Evolutionary conservation across 2,329 filamentous ascomycete genomes (phyloP), one percentile per base, ranked within the genome.

Genomic region (Fusarium subtropicale): DNA sequence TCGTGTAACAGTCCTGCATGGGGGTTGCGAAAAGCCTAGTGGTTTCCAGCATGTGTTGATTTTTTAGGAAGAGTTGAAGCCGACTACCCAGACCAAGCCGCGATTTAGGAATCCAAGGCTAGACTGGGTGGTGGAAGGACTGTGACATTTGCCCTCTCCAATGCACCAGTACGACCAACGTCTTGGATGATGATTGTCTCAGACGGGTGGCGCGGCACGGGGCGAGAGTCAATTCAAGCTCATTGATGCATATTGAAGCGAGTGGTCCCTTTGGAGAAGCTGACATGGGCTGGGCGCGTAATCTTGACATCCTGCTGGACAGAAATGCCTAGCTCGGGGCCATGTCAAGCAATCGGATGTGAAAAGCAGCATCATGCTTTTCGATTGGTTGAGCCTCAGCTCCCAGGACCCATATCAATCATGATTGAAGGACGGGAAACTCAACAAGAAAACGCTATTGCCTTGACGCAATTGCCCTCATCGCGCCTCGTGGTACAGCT

Each of bases 221-320:
- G 74, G 75, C 77, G 75, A 73, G 69, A 66, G 67, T 72, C 58
- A 74, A 65, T 66, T 65, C 63, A 58, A 64, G 60, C 56, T 58
- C 56, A 51, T 42, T 44, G 44, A 54, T 55, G 52, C 44, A 55
- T 39, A 45, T 48, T 50, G 60, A 53, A 52, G 58, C 63, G 59
- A 51, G 48, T 42, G 56, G 64, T 67, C 58, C 55, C 61, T 59
- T 63, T 53, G 36, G 48, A 58, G 53, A 62, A 61, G 58, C 56
- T 69, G 69, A 68, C 70, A 81, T 79, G 71, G 77, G 69, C 70
- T 72, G 72, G 84, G 85, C 85, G 85, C 85, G 81, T 87, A 87
- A 83, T 79, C 76, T 78, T 80, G 79, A 79, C 79, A 80, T 80
- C 77, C 79, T 78, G 81, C 77, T 86, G 83, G 84, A 79, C 78